Base-by-base conservation (phyloP, 495 filamentous ascomycete genomes). In the Xylaria flabelliformis region DNA sequence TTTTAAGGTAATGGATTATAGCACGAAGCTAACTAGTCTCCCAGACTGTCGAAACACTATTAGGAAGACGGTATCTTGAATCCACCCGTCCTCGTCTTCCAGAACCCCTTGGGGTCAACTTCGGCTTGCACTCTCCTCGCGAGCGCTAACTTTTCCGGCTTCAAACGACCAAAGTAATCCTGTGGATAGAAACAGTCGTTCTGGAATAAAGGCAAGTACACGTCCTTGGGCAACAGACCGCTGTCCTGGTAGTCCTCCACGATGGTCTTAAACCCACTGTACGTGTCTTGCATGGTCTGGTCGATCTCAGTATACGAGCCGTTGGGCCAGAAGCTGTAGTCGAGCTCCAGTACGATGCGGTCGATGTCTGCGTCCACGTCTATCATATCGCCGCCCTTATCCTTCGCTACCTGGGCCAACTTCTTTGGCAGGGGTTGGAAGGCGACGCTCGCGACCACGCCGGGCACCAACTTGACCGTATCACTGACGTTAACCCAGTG, bases 71-170 rank as follows among this genome's bases (percentile, higher is more conserved):
- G 67, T 70, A 78, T 77, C 77, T 84, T 85, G 69, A 82, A 84
- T 34, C 90, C 89, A 12, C 85, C 88, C 0, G 88, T 90, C 72
- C 88, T 84, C 58, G 79, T 82, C 77, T 86, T 84, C 80, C 87
- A 90, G 76, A 91, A 85, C 1, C 83, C 82, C 10, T 85, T 77
- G 1, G 89, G 88, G 77, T 90, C 89, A 73, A 89, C 88, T 61
- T 79, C 76, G 17, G 80, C 81, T 58, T 85, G 72, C 39, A 88
- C 84, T 19, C 77, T 80, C 26, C 79, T 77, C 32, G 83, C 82
- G 55, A 84, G 78, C 68, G 76, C 74, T 70, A 78, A 67, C 34
- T 83, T 88, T 46, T 73, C 82, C 2, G 82, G 80, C 59, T 81
- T 80, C 72, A 90, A 80, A 15, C 88, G 81, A 1, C 84, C 85